Percentiles rank a stretch among this genome's conserved stretches.
Evolutionary conservation across 2,329 filamentous ascomycete species (phyloP).

Genomic region (Colletotrichum tanaceti): DNA sequence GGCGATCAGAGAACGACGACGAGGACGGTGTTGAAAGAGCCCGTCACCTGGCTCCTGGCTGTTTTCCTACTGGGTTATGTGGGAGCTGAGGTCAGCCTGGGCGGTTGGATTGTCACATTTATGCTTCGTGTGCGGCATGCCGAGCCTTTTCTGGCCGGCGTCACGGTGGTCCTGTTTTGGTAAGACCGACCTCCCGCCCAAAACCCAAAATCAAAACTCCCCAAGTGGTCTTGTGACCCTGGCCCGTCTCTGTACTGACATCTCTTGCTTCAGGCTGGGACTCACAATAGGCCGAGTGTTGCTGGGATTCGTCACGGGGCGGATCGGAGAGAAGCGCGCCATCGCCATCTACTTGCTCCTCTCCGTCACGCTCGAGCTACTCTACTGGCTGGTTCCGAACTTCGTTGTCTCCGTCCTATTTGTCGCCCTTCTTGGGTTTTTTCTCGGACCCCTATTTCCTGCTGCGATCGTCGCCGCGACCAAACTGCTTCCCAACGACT

Average conservation of each 20-base stretch:
- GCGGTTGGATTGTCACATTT: slow-evolving; percentile 85
- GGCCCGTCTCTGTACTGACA: neutral
- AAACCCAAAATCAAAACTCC: too few relatives aligned
- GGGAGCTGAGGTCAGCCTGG: slow-evolving; percentile 79
- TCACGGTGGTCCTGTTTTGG: slow-evolving; percentile 86
- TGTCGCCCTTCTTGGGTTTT: slow-evolving; percentile 80
- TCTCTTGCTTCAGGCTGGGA: slow-evolving; percentile 61
- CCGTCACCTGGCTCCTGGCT: slow-evolving; percentile 77
- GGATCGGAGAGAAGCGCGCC: slow-evolving; percentile 76
- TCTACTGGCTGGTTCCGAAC: slow-evolving; percentile 85
- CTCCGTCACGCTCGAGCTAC: slow-evolving; percentile 72
- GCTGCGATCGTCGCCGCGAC: slow-evolving; percentile 79
- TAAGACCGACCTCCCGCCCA: neutral
- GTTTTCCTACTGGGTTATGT: slow-evolving; percentile 83
- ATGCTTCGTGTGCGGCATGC: slow-evolving; percentile 83
- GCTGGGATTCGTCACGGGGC: slow-evolving; percentile 80
- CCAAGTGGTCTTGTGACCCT: too few relatives aligned
- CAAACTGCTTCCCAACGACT: slow-evolving; percentile 76
- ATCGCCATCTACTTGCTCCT: slow-evolving; percentile 72
- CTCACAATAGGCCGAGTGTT: slow-evolving; percentile 79
- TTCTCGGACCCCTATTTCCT: slow-evolving; percentile 83
- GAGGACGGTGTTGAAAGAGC: slow-evolving; percentile 57
- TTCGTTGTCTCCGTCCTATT: slow-evolving; percentile 80
- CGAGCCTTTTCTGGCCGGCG: slow-evolving; percentile 76
- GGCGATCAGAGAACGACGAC: slow-evolving; percentile 58